Conservation (phyloP, 257 asterid genomes). For the Prunella vulgaris region DNA sequence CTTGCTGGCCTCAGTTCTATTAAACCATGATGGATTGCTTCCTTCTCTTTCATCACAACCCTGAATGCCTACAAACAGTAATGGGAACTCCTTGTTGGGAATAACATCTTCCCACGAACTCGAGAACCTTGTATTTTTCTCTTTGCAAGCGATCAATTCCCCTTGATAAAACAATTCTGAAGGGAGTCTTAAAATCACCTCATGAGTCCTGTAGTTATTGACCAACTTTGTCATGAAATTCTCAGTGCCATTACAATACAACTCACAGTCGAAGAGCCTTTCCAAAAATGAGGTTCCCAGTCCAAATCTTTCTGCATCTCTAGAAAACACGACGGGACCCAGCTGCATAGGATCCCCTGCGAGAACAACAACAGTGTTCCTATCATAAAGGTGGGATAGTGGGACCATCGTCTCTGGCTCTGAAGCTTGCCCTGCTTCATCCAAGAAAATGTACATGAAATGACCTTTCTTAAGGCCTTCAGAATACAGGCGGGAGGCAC, state of each 20-base stretch:
- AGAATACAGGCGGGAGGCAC: conserved; percentile 53
- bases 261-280: conserved; percentile 54
- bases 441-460: conserved; percentile 81
- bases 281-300: conserved; percentile 78
- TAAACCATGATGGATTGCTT: conserved; percentile 94
- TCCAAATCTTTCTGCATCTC: conserved; percentile 63
- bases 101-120: conserved; percentile 43
- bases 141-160: conserved; percentile 63
- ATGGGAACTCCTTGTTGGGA: conserved; percentile 65
- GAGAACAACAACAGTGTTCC: conserved; percentile 52
- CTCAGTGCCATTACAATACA: conserved; percentile 41
- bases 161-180: conserved; percentile 69
- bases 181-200: conserved; percentile 68
- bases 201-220: conserved; percentile 73
- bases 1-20: conserved; percentile 85
- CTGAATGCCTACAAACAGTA: conserved; percentile 79
- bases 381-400: conserved; percentile 50
- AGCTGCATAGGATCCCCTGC: conserved; percentile 98
- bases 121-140: conserved; percentile 22
- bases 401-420: conserved; percentile 98
- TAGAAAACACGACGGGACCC: conserved; percentile 74
- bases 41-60: conserved; percentile 97
- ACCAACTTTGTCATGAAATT: conserved; percentile 57
- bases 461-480: conserved; percentile 72
- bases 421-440: conserved; percentile 98